Percentiles rank a stretch among this genome's conserved stretches.
phyloP scores from a whole-genome alignment of 768 basidiomycete genomes.

The Pulveroboletus sp. region DNA sequence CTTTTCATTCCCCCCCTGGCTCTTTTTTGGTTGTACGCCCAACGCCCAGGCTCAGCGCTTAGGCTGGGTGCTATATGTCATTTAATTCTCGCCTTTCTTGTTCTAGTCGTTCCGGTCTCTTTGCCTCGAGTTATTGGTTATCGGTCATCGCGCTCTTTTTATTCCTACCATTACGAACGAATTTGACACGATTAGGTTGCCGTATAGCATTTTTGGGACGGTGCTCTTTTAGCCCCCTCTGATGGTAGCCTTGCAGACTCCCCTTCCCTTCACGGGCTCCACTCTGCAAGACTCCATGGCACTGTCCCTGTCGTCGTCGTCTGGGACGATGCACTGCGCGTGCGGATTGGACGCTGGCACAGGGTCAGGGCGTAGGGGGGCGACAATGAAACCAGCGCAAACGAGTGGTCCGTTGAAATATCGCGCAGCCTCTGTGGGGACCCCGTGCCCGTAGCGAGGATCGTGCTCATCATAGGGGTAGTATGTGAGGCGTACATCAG shows the following conservation, averaged over 20 bases:
- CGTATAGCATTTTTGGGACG: background rate
- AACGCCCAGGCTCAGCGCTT: background rate
- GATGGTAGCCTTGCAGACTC: slow-evolving; percentile 9
- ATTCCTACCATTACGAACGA: background rate
- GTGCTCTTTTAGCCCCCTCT: background rate
- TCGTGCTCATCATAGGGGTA: slow-evolving; percentile 60
- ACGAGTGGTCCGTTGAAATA: slow-evolving; percentile 40
- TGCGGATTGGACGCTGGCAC: slow-evolving; percentile 5
- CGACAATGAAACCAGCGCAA: slow-evolving; percentile 35
- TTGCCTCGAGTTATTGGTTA: slow-evolving; percentile 3
- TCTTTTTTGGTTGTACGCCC: background rate
- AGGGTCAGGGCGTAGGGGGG: slow-evolving; percentile 2
- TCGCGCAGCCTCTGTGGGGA: slow-evolving; percentile 66
- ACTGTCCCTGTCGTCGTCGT: background rate
- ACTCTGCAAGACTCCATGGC: slow-evolving; percentile 9
- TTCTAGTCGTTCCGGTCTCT: background rate
- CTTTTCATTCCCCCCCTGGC: background rate
- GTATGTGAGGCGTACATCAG: slow-evolving; percentile 74
- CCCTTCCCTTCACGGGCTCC: background rate
- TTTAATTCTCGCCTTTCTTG: slow-evolving; percentile 11
- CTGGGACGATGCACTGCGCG: slow-evolving; percentile 16
- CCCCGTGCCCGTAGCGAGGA: slow-evolving; percentile 69
- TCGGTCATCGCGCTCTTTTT: background rate
- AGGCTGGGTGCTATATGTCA: background rate
- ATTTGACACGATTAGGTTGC: background rate